Conservation (phyloP, 306 rosid species). For the Vigna reflexopilosa region DNA sequence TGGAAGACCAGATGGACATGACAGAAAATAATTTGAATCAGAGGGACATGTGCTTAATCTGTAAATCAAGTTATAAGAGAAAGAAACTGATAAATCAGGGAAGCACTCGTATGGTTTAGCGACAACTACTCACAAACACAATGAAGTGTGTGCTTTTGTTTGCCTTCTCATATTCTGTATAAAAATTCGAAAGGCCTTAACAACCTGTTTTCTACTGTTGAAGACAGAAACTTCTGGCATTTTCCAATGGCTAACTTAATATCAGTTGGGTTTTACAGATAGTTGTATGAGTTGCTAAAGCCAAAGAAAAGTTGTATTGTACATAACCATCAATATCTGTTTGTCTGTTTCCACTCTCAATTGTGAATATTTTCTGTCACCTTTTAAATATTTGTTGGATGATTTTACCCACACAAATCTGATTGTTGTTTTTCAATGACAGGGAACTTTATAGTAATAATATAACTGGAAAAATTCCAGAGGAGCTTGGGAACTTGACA, state of each 20-base stretch:
- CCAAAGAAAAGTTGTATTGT: slow-evolving; percentile 1
- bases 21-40: neutral
- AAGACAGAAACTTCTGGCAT: slow-evolving; percentile 8
- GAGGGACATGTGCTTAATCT: slow-evolving; percentile 1
- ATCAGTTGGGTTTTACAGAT: slow-evolving; percentile 21
- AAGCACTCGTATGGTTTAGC: neutral
- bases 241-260: slow-evolving; percentile 28
- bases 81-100: slow-evolving; percentile 5
- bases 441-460: slow-evolving; percentile 88
- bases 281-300: slow-evolving; percentile 16
- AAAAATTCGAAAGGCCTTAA: neutral
- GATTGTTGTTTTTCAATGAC: slow-evolving; percentile 39
- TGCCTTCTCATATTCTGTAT: neutral
- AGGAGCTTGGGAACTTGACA: slow-evolving; percentile 76
- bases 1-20: neutral
- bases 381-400: slow-evolving; percentile 24
- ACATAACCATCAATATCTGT: neutral
- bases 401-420: slow-evolving; percentile 34
- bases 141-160: slow-evolving; percentile 6
- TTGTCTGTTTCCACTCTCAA: slow-evolving; percentile 34
- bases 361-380: neutral
- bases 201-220: slow-evolving; percentile 5
- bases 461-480: slow-evolving; percentile 72
- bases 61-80: neutral
- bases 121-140: neutral